Evolutionary conservation across 1,284 basidiomycete species (phyloP).

Genomic region (Taiwanofungus camphoratus): DNA sequence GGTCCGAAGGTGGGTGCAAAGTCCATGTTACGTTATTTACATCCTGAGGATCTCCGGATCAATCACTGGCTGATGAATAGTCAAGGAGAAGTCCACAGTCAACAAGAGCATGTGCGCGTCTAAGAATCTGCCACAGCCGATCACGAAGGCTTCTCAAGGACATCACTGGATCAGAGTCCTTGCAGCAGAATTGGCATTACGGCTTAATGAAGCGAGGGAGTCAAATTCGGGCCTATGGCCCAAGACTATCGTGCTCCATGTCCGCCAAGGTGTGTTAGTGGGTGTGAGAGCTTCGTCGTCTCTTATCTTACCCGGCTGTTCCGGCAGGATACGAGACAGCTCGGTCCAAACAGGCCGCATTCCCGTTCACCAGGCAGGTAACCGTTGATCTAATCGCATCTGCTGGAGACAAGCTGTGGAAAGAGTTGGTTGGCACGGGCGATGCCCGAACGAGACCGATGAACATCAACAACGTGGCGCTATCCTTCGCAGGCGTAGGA

Average conservation of each 20-base stretch:
- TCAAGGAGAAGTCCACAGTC: conserved; percentile 78
- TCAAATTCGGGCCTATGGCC: conserved; percentile 82
- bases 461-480: conserved; percentile 69
- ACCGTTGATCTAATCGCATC: conserved; percentile 73
- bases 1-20: conserved; percentile 70
- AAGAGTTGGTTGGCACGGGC: conserved; percentile 64
- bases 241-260: conserved; percentile 80
- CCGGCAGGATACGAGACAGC: conserved; percentile 59
- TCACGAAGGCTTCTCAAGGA: conserved; percentile 70
- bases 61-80: conserved; percentile 33
- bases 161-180: conserved; percentile 89
- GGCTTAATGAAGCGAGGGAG: conserved; percentile 80
- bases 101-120: conserved; percentile 92
- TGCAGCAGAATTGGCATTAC: conserved; percentile 81
- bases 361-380: conserved; percentile 74
- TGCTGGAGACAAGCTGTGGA: conserved; percentile 84
- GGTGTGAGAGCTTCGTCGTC: too few relatives aligned
- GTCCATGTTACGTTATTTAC: conserved; percentile 12
- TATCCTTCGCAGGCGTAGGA: conserved; percentile 84
- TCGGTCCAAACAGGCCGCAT: conserved; percentile 76
- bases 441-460: conserved; percentile 35
- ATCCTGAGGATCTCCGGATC: not conserved
- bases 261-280: conserved; percentile 58
- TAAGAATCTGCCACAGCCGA: conserved; percentile 81
- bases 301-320: not conserved